Conservation (phyloP, 345 rosid species). For the Corymbia maculata region DNA sequence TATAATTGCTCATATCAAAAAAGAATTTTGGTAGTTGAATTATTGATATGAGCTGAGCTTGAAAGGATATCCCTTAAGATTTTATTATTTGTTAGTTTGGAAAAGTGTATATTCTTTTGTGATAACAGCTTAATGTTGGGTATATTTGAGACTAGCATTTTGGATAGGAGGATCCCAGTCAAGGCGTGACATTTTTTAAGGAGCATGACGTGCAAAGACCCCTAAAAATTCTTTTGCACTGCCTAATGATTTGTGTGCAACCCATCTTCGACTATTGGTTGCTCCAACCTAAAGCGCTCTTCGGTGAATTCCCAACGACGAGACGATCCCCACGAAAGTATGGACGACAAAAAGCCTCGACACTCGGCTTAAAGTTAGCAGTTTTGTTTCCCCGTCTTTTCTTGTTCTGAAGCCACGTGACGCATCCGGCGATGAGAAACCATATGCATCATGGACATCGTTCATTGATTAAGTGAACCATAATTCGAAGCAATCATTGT, state of each 20-base stretch:
- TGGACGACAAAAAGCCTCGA: background rate
- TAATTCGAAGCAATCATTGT: background rate
- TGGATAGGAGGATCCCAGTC: background rate
- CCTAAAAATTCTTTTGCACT: background rate
- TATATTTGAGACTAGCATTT: background rate
- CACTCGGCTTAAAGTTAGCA: background rate
- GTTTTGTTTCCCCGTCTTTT: background rate
- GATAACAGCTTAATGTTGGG: background rate
- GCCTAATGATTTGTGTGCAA: background rate
- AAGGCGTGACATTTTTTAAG: background rate
- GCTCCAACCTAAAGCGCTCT: background rate
- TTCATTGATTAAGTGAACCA: background rate
- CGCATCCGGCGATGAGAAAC: background rate
- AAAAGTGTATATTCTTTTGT: background rate
- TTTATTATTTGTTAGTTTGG: background rate
- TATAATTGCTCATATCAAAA: fast-evolving
- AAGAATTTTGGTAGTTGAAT: background rate
- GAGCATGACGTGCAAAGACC: background rate
- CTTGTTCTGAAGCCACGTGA: background rate
- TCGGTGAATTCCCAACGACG: background rate
- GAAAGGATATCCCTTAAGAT: background rate
- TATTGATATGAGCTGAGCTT: fast-evolving
- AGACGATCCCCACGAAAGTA: background rate
- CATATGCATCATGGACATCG: background rate
- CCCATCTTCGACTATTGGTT: background rate